A percentile compares a stretch with the other conserved stretches of the same genome.
phyloP scores from a whole-genome alignment of 805 yeast species.

The Wickerhamiella domercqiae region DNA sequence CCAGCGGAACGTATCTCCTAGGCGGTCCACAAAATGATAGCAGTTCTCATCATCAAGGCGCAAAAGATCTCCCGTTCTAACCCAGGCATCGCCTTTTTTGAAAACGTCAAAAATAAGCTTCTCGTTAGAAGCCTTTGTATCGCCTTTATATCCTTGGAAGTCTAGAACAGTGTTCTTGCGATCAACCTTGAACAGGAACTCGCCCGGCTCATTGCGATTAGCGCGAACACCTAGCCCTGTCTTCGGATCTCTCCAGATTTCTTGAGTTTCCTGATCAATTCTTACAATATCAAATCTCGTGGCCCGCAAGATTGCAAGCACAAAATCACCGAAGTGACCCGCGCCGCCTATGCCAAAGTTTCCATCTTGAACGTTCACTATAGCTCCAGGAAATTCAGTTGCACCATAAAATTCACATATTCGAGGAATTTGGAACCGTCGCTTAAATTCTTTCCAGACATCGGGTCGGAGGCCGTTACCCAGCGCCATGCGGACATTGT shows the following conservation, averaged over 20 bases:
- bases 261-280: constrained; percentile 66
- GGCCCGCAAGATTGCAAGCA: constrained; percentile 32
- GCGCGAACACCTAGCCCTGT: constrained; percentile 49
- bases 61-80: constrained; percentile 74
- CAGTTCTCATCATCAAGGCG: constrained; percentile 50
- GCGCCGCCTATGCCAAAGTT: constrained; percentile 79
- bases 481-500: constrained; percentile 51
- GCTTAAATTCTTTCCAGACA: constrained; percentile 70
- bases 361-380: constrained; percentile 66
- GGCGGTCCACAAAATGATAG: constrained; percentile 73
- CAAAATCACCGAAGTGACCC: constrained; percentile 48
- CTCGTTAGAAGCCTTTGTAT: constrained; percentile 60
- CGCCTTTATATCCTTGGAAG: constrained; percentile 82
- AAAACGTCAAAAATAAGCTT: constrained; percentile 64
- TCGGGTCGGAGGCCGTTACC: constrained; percentile 88
- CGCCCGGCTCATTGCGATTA: constrained; percentile 59
- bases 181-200: constrained; percentile 63
- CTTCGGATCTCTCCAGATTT: constrained; percentile 50
- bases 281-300: constrained; percentile 42
- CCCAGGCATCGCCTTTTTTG: constrained; percentile 80
- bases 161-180: constrained; percentile 49
- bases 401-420: constrained; percentile 90
- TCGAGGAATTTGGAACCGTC: constrained; percentile 54
- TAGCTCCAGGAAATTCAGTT: constrained; percentile 82
- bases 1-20: constrained; percentile 96